These are phyloP conservation scores for Paramyrothecium roridum DNA, from an alignment of 2,329 filamentous ascomycete genomes.

Conservation along the genomic window DNA sequence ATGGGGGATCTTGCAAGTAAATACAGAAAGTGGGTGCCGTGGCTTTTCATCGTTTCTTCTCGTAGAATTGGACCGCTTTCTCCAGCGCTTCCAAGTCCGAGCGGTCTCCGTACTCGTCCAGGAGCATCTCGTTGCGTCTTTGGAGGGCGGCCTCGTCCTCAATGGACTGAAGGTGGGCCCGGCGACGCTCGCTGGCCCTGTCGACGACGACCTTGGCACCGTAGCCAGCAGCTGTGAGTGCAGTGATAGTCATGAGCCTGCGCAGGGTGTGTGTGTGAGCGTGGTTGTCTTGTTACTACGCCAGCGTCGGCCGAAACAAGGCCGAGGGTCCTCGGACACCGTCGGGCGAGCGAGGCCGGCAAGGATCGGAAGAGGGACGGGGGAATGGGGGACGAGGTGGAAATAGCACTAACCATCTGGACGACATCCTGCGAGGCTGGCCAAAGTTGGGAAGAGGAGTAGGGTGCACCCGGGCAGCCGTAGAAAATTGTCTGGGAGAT, in stretches of 20 bases:
- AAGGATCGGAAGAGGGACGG: background rate
- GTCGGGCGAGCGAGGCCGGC: constrained; percentile 2
- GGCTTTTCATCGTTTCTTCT: constrained; percentile 19
- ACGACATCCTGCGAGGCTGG: constrained; percentile 22
- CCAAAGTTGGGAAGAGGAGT: constrained; percentile 27
- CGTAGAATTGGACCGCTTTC: constrained; percentile 44
- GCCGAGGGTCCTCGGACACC: too few species aligned
- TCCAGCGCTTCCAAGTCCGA: constrained; percentile 46
- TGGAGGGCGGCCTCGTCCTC: constrained; percentile 31
- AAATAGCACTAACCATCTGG: constrained; percentile 23
- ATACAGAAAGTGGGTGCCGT: too few species aligned
- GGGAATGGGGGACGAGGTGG: background rate
- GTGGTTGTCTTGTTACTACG: background rate
- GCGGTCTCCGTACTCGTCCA: constrained; percentile 48
- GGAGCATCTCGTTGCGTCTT: constrained; percentile 36
- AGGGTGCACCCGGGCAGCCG: constrained; percentile 28
- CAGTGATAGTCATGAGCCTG: constrained; percentile 28
- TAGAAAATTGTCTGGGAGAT: constrained; percentile 25
- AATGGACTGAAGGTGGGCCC: constrained; percentile 22
- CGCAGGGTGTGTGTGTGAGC: constrained; percentile 1
- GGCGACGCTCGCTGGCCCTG: constrained; percentile 19
- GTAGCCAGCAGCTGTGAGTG: constrained; percentile 28
- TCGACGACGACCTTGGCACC: constrained; percentile 30
- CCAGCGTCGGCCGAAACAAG: constrained; percentile 3
- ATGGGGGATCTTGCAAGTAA: background rate